phyloP scores from a whole-genome alignment of 148 eudicot genomes.

The Nepenthes gracilis region DNA sequence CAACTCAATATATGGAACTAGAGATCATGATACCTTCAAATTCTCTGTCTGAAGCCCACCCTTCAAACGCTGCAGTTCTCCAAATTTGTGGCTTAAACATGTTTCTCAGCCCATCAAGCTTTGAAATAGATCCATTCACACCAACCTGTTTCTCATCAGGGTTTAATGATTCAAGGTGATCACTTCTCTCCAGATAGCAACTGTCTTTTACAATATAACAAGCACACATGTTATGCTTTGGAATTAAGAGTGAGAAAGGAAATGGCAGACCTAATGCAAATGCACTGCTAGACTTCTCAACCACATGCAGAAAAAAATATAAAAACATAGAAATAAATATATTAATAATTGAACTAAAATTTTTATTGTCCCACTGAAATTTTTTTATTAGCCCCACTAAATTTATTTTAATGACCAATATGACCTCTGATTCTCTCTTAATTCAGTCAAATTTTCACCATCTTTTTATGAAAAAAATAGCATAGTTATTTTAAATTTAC shows the following conservation, averaged over 20 bases:
- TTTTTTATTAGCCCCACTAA: too few relatives aligned
- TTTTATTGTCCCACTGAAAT: too few relatives aligned
- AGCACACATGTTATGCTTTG: slow-evolving; percentile 5
- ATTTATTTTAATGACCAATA: too few relatives aligned
- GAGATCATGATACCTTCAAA: slow-evolving; percentile 50
- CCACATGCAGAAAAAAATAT: not conserved
- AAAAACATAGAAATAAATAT: not conserved
- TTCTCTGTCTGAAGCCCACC: slow-evolving; percentile 35
- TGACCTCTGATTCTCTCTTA: too few relatives aligned
- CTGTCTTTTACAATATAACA: slow-evolving; percentile 40
- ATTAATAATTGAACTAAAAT: too few relatives aligned
- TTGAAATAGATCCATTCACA: slow-evolving; percentile 13
- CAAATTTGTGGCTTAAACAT: slow-evolving; percentile 31
- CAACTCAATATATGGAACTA: not conserved
- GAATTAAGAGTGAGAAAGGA: slow-evolving; percentile 4
- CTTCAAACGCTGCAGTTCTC: slow-evolving; percentile 58
- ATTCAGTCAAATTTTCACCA: too few relatives aligned
- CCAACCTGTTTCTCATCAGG: slow-evolving; percentile 13
- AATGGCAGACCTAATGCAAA: not conserved
- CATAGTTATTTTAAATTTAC: too few relatives aligned
- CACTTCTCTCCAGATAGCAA: slow-evolving; percentile 26
- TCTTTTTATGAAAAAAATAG: too few relatives aligned
- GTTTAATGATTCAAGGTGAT: slow-evolving; percentile 8
- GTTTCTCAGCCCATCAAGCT: slow-evolving; percentile 16
- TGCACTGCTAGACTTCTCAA: not conserved